Base-by-base conservation (phyloP, 2,329 filamentous ascomycete genomes). In the Aspergillus costaricaensis region DNA sequence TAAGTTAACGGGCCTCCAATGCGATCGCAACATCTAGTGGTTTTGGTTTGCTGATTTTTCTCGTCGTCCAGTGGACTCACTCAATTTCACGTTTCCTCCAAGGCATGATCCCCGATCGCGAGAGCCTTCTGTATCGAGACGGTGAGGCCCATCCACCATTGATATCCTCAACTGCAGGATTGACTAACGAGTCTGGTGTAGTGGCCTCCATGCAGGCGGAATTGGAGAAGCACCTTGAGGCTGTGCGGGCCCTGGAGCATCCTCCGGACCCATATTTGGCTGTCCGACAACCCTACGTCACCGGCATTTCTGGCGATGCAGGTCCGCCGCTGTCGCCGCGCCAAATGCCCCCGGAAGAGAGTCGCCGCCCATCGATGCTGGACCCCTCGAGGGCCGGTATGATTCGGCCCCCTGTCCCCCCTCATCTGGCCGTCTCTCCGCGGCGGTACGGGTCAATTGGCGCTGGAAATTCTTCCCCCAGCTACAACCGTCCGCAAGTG, bases 391-490 rank as follows among this genome's bases (percentile, higher is more conserved):
- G 87, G 64, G 80, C 84, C 62, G 87, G 86, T 70, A 86, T 89
- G 68, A 90, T 94, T 74, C 87, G 91, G 27, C 89, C 91, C 38
- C 86, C 91, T 12, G 86, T 95, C 12, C 90, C 92, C 41, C 88
- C 92, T n/a, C 91, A 92, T 73, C 82, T 96, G 58, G 88, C 91
- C 14, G 85, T 88, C 59, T 90, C 88, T 65, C 88, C 92, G 15
- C 88, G 92, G 62, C 88, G 91, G 32, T 96, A 93, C 76, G 93
- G 93, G 53, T 97, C 94, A 21, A 94, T 96, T 71, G 88, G 91
- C 49, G 85, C 83, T 41, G 77, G 77, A 41, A 88, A 87, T 67
- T 84, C 90, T 14, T 91, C 92, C 8, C 87, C 90, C 55, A 87
- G 86, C 64, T 92, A 92, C 58, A 82, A 89, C 66, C 88, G 91